Evolutionary conservation across 768 basidiomycete genomes (phyloP).

Genomic region (Mycena crocata): DNA sequence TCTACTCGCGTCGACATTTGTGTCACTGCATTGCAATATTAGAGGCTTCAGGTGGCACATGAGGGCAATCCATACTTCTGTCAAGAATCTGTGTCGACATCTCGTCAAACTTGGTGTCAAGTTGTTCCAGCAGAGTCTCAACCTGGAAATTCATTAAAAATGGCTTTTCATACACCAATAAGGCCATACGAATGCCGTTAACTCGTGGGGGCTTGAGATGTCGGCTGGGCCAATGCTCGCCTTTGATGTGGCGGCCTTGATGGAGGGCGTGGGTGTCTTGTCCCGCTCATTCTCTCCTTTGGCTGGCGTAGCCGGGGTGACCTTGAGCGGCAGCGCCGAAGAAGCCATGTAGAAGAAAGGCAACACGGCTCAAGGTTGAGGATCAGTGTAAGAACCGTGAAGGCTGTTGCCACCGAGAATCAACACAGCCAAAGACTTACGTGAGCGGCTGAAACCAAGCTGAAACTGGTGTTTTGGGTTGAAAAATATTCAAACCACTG

Average conservation of each 20-base stretch:
- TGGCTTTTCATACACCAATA: not conserved
- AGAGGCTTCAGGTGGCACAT: slow-evolving; percentile 16
- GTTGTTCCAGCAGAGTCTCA: slow-evolving; percentile 86
- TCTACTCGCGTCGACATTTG: slow-evolving; percentile 95
- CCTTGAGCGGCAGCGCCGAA: slow-evolving; percentile 77
- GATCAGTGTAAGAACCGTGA: slow-evolving; percentile 1
- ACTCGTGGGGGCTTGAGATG: slow-evolving; percentile 92
- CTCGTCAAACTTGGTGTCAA: slow-evolving; percentile 92
- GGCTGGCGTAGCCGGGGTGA: slow-evolving; percentile 66
- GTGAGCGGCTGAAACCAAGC: too few relatives aligned
- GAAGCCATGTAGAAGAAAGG: slow-evolving; percentile 48
- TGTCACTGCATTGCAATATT: slow-evolving; percentile 68
- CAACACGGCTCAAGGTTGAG: not conserved
- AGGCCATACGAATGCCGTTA: slow-evolving; percentile 85
- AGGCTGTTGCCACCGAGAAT: not conserved
- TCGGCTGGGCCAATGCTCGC: slow-evolving; percentile 61
- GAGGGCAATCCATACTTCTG: slow-evolving; percentile 65
- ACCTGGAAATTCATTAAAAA: slow-evolving; percentile 64
- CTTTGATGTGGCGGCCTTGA: slow-evolving; percentile 53
- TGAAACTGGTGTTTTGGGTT: too few relatives aligned
- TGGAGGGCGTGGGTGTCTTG: slow-evolving; percentile 62
- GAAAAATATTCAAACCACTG: too few relatives aligned
- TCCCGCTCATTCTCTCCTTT: slow-evolving; percentile 60
- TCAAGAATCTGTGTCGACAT: slow-evolving; percentile 93
- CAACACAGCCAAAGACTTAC: not conserved